Evolutionary conservation across 2,329 filamentous ascomycete genomes (phyloP).

Genomic region (Aspergillus clavatus): DNA sequence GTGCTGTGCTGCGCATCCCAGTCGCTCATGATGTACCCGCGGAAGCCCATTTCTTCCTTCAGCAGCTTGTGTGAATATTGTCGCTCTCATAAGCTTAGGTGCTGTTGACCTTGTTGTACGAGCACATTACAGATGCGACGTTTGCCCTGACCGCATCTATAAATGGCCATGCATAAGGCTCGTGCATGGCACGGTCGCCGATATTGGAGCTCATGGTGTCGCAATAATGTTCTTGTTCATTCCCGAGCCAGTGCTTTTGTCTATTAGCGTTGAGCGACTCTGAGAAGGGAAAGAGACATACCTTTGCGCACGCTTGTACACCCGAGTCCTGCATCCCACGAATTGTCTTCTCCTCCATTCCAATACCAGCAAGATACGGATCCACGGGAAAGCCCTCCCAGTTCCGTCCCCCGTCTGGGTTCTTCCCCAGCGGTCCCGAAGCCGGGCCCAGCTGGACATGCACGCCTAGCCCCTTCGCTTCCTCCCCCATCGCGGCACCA

Average conservation of each 20-base stretch:
- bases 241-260: slow-evolving; percentile 56
- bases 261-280: slow-evolving; percentile 43
- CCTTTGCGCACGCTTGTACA: slow-evolving; percentile 31
- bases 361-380: slow-evolving; percentile 39
- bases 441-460: slow-evolving; percentile 40
- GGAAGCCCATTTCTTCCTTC: slow-evolving; percentile 75
- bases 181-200: slow-evolving; percentile 69
- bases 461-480: slow-evolving; percentile 34
- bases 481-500: slow-evolving; percentile 51
- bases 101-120: slow-evolving; percentile 65
- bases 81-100: slow-evolving; percentile 77
- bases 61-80: slow-evolving; percentile 65
- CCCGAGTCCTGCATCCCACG: slow-evolving; percentile 41
- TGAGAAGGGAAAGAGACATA: background rate
- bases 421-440: slow-evolving; percentile 40
- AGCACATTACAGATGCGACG: slow-evolving; percentile 50
- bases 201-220: slow-evolving; percentile 47
- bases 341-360: slow-evolving; percentile 38
- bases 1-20: slow-evolving; percentile 73
- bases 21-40: slow-evolving; percentile 76
- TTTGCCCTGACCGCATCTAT: slow-evolving; percentile 66
- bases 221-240: slow-evolving; percentile 58
- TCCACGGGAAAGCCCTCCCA: slow-evolving; percentile 43
- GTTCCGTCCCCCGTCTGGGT: slow-evolving; percentile 39
- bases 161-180: slow-evolving; percentile 75